Conservation (phyloP, 2,329 filamentous ascomycete genomes). For the Phoma sp. region DNA sequence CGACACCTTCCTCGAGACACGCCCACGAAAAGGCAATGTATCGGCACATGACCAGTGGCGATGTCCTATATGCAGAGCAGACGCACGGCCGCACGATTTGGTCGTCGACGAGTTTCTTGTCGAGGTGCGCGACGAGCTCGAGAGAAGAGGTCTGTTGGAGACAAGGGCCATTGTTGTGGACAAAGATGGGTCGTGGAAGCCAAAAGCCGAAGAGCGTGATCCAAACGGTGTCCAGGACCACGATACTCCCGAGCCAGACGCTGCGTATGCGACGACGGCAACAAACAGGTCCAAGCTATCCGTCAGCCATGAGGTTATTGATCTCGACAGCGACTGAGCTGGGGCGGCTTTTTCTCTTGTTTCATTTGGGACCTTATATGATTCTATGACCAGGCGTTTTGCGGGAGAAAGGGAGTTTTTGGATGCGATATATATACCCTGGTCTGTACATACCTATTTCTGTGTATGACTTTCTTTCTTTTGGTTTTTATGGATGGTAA, state of each 20-base stretch:
- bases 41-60: constrained; percentile 74
- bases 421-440: constrained; percentile 6
- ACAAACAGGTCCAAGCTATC: not conserved
- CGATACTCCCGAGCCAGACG: constrained; percentile 9
- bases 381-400: not conserved
- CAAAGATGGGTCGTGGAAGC: constrained; percentile 69
- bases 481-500: not conserved
- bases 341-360: not conserved
- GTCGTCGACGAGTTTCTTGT: constrained; percentile 76
- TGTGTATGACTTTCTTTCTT: not conserved
- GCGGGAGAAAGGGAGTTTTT: too few species aligned
- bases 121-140: constrained; percentile 65
- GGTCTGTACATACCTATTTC: not conserved
- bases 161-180: constrained; percentile 68
- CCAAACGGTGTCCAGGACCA: constrained; percentile 22
- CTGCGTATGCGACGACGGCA: not conserved
- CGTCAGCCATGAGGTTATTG: constrained; percentile 1
- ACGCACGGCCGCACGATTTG: constrained; percentile 76
- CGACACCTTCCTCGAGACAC: constrained; percentile 71
- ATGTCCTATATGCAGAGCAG: constrained; percentile 81
- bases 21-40: constrained; percentile 25
- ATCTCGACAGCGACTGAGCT: constrained; percentile 12
- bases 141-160: constrained; percentile 55
- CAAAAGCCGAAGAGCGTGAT: constrained; percentile 47
- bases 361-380: not conserved